Evolutionary conservation across 1,284 basidiomycete species (phyloP), one percentile per base, ranked within the genome.

Genomic region (Mycena sp.): DNA sequence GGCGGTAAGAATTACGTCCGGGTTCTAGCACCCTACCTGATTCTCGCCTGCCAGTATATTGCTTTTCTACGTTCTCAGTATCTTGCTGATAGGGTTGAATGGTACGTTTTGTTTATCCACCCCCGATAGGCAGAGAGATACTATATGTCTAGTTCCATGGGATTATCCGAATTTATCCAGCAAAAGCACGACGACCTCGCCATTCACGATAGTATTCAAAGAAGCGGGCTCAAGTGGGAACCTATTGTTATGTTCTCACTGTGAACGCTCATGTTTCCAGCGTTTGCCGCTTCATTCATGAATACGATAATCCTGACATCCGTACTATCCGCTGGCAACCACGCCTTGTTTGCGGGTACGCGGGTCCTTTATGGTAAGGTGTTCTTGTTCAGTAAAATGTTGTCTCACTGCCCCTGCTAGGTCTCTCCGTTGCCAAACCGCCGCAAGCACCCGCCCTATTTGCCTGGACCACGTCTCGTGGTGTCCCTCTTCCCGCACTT

Each of bases 251-350:
- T 0, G 11, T 28, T 16, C 14, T 23, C 3, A 26, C 12, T 19
- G 50, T 7, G 44, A 9, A 45, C 19, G 59, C 25, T 21, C 35
- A 7, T 23, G 2, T 45, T 52, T 58, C 17, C 67, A 92, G 90
- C 77, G 56, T 78, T 80, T 23, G 89, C 91, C 14, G 90, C 86
- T 25, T 92, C 91, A 0, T 88, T 90, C 73, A 92, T 93, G 89
- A 93, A 93, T 72, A 86, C 89, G 4, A 91, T 93, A 49, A 86
- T 93, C 63, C 81, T 93, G 44, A 89, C 90, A 0, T 92, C 90
- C 1, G 91, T 91, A 21, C 79, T 93, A 40, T 92, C 91, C 14
- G 91, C 90, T 25, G 91, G 91, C 0, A 93, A 93, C 68, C 91
- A 93, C 70, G 91, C 91, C 0, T 78, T 93, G 32, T 93, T 91